These are phyloP conservation scores for Capronia epimyces DNA, from an alignment of 2,329 filamentous ascomycete genomes.

Conservation along the genomic window DNA sequence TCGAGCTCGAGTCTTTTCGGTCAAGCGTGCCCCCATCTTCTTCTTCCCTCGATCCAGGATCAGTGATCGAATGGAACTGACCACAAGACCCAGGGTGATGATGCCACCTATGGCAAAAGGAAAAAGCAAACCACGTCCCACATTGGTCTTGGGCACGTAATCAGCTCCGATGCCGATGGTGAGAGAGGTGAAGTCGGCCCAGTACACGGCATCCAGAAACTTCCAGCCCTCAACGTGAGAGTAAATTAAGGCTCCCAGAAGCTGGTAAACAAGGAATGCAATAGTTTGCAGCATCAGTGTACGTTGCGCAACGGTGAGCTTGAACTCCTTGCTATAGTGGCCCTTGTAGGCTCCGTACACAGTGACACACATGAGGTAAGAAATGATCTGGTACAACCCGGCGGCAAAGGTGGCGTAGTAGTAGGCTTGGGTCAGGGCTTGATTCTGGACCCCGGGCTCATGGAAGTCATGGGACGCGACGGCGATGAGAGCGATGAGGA, in stretches of 20 bases:
- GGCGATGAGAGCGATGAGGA: constrained; percentile 50
- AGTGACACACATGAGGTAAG: constrained; percentile 51
- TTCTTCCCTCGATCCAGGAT: constrained; percentile 38
- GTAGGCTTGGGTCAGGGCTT: constrained; percentile 52
- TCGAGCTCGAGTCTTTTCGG: constrained; percentile 33
- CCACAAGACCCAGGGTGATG: constrained; percentile 51
- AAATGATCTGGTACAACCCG: constrained; percentile 52
- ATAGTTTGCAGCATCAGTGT: constrained; percentile 47
- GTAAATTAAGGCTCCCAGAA: constrained; percentile 38
- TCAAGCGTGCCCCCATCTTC: constrained; percentile 35
- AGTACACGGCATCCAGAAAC: constrained; percentile 52
- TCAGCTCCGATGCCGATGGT: constrained; percentile 53
- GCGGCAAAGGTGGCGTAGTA: constrained; percentile 58
- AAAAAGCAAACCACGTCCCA: constrained; percentile 49
- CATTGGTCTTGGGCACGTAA: constrained; percentile 46
- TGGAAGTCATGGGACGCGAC: constrained; percentile 39
- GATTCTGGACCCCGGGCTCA: constrained; percentile 37
- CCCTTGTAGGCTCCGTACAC: constrained; percentile 51
- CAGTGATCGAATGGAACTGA: constrained; percentile 46
- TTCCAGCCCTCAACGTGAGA: constrained; percentile 47
- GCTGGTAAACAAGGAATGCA: constrained; percentile 38
- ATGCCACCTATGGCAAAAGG: constrained; percentile 53
- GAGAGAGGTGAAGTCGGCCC: constrained; percentile 52
- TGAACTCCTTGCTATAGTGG: constrained; percentile 53
- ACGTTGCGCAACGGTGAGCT: constrained; percentile 51